Base-by-base conservation (phyloP, 1,139 yeast species). In the Meyerozyma elateridarum region DNA sequence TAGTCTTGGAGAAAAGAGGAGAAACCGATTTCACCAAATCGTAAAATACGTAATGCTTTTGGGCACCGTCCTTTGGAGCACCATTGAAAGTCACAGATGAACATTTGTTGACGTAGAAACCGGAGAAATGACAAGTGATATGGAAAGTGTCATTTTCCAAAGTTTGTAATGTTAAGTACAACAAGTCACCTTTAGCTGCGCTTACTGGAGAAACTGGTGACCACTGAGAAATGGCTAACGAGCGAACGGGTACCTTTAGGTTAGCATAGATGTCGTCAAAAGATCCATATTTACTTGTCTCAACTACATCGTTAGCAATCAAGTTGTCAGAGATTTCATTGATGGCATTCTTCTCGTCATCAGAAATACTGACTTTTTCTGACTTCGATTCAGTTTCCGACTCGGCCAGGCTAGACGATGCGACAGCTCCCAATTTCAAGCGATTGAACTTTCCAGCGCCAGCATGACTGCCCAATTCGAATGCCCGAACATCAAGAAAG, bases 111-210 rank as follows among this genome's bases (percentile, higher is more conserved):
- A 87, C 78, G 49, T 61, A 85, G 55, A 85, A 91, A 0, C 98
- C 98, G 20, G 80, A 58, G 31, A 76, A 69, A 39, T 80, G 78
- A 42, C 89, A 79, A 12, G 96, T 87, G 46, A 91, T 75, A 49
- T 85, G 83, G 55, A 70, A 73, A 15, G 74, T 72, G 51, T 85
- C 94, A 44, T 83, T 83, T 57, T 91, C 97, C 43, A 84, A 65
- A 25, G 96, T 85, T 48, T 76, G 81, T 30, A 77, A 68, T 34
- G 76, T 75, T 46, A 91, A 65, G 56, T 91, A 91, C 38, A 83
- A 64, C 49, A 89, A 66, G 51, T 89, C 95, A 17, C 97, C 98
- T 51, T 71, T 74, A 19, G 70, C 42, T 36, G 64, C 62, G 51
- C 73, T 79, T 29, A 70, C 64, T 5, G 78, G 65, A n/a, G 95